A percentile compares a stretch with the other conserved stretches of the same genome.
phyloP scores from a whole-genome alignment of 202 grass and related monocot genomes.

The Zizania palustris region DNA sequence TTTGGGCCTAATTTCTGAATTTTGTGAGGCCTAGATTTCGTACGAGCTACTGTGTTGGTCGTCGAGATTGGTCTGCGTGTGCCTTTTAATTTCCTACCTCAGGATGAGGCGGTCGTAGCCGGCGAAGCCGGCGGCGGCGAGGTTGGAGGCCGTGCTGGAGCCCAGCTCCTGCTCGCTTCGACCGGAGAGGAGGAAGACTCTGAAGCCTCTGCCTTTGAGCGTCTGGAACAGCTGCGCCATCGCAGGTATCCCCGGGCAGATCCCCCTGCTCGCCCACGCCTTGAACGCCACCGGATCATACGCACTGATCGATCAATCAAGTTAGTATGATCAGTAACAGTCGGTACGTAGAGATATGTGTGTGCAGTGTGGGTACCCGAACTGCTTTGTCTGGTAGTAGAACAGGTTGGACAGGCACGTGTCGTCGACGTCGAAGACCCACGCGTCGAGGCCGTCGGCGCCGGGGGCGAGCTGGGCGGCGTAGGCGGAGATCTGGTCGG shows the following conservation, averaged over 20 bases:
- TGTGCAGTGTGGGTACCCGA: conserved; percentile 51
- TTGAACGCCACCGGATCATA: conserved; percentile 70
- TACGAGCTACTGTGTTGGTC: no score
- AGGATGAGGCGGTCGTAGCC: conserved; percentile 75
- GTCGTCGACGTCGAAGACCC: conserved; percentile 84
- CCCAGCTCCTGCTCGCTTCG: conserved; percentile 60
- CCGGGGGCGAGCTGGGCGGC: conserved; percentile 13
- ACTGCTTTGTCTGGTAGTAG: conserved; percentile 69
- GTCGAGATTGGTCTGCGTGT: neutral
- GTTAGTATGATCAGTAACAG: neutral
- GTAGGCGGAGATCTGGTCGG: conserved; percentile 50
- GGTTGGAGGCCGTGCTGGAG: conserved; percentile 49
- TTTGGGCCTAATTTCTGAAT: neutral
- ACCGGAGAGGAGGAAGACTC: conserved; percentile 66
- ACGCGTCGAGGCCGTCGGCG: conserved; percentile 65
- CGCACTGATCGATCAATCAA: conserved; percentile 17
- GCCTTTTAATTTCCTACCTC: conserved; percentile 51
- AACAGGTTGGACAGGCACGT: conserved; percentile 84
- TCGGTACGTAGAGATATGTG: neutral
- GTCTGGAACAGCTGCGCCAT: conserved; percentile 51
- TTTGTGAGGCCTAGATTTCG: neutral
- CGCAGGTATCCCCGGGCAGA: conserved; percentile 63
- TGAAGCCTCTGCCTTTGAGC: conserved; percentile 55
- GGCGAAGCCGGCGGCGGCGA: conserved; percentile 55
- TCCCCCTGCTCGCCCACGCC: conserved; percentile 60